Percentiles rank a stretch among this genome's conserved stretches.
Conservation (phyloP, 768 basidiomycete genomes). For the Lentinus brumalis region DNA sequence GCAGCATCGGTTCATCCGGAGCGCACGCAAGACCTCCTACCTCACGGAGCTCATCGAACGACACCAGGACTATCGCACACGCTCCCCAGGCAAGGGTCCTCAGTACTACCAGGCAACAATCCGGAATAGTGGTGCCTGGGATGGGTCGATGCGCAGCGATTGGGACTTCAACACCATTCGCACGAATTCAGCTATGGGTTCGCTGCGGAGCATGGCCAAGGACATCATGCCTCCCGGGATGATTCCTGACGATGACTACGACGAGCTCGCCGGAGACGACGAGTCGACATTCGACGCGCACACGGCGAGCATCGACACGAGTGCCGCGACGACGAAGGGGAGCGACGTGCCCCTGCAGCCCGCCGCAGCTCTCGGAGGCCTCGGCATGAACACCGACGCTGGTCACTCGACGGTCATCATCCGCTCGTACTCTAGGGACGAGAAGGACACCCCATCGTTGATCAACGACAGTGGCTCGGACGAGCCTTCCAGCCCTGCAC, state of each 20-base stretch:
- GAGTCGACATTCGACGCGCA: slow-evolving; percentile 34
- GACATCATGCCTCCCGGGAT: slow-evolving; percentile 60
- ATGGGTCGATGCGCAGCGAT: slow-evolving; percentile 83
- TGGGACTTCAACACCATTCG: slow-evolving; percentile 95
- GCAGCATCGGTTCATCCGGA: slow-evolving; percentile 89
- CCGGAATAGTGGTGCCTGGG: slow-evolving; percentile 65
- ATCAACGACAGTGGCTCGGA: slow-evolving; percentile 39
- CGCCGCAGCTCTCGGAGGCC: slow-evolving; percentile 2
- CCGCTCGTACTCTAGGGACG: slow-evolving; percentile 41
- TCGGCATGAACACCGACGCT: slow-evolving; percentile 49
- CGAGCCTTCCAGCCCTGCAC: slow-evolving; percentile 47
- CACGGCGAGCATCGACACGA: slow-evolving; percentile 56
- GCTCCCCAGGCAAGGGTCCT: slow-evolving; percentile 52
- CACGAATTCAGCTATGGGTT: slow-evolving; percentile 72
- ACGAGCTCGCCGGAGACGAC: slow-evolving; percentile 38
- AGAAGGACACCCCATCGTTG: slow-evolving; percentile 45
- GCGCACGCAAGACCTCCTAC: slow-evolving; percentile 78
- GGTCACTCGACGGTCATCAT: slow-evolving; percentile 77
- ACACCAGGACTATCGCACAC: slow-evolving; percentile 73
- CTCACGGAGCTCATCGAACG: slow-evolving; percentile 89
- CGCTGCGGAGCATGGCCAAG: slow-evolving; percentile 70
- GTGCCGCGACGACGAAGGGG: slow-evolving; percentile 59
- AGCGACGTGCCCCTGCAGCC: slow-evolving; percentile 46
- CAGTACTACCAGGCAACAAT: slow-evolving; percentile 60
- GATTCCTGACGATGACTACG: slow-evolving; percentile 52